Conservation (phyloP, 2,329 filamentous ascomycete species). For the Akanthomyces dipterigenus region DNA sequence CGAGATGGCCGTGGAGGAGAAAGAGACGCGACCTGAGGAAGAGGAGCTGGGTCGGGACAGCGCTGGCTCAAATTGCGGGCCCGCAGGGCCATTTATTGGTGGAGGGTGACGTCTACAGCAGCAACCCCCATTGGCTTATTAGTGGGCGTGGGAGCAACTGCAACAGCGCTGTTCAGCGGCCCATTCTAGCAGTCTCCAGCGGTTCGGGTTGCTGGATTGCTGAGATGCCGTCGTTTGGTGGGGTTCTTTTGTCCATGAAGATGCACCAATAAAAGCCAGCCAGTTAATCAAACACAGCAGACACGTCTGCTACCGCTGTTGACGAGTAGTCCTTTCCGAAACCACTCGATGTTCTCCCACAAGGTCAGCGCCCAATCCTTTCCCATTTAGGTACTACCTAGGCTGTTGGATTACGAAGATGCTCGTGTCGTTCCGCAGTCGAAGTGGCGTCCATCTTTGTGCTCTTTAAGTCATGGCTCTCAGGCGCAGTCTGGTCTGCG, state of each 20-base stretch:
- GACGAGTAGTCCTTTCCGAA: too few species aligned
- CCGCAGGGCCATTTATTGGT: neutral
- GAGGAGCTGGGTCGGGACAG: conserved; percentile 5
- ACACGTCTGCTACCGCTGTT: neutral
- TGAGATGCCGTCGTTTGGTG: neutral
- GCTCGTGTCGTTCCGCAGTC: too few species aligned
- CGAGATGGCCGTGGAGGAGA: conserved; percentile 8
- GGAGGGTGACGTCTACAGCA: neutral
- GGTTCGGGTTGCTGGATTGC: neutral
- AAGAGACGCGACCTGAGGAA: conserved; percentile 7
- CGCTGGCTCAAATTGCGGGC: conserved; percentile 8
- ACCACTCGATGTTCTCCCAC: too few species aligned
- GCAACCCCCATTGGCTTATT: too few species aligned
- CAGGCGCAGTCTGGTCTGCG: too few species aligned
- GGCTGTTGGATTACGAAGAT: too few species aligned
- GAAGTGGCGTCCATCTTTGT: too few species aligned
- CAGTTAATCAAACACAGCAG: neutral
- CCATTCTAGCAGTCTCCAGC: neutral
- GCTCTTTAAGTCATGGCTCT: too few species aligned
- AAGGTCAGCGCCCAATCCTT: too few species aligned
- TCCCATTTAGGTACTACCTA: too few species aligned
- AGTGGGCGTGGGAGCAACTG: neutral
- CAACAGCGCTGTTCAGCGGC: neutral
- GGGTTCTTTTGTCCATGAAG: neutral
- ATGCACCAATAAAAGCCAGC: neutral